These are phyloP conservation scores for Fusarium albidum DNA, from an alignment of 2,329 filamentous ascomycete species.

Conservation along the genomic window DNA sequence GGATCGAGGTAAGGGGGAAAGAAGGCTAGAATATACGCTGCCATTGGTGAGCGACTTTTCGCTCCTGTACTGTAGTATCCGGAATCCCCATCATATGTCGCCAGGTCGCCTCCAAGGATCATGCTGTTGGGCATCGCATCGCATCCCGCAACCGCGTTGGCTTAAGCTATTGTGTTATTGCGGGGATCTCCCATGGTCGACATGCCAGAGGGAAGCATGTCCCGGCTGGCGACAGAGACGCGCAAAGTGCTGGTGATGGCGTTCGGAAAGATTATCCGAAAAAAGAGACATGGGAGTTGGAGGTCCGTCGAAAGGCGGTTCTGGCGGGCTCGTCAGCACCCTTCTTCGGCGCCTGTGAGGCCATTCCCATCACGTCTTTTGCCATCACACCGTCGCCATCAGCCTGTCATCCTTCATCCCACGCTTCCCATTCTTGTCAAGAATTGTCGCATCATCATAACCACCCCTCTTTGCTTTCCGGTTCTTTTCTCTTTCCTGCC, in stretches of 20 bases:
- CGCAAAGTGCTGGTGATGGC: conserved; percentile 4
- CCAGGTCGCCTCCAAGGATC: conserved; percentile 17
- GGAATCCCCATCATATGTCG: no score
- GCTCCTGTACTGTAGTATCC: neutral
- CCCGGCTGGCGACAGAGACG: conserved; percentile 6
- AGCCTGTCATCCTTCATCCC: neutral
- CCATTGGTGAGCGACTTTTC: neutral
- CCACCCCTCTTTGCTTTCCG: neutral
- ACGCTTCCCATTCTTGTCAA: neutral
- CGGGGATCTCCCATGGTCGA: conserved; percentile 10
- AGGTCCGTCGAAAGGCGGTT: neutral
- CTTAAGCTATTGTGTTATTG: neutral
- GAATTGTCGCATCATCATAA: conserved; percentile 9
- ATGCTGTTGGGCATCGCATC: conserved; percentile 10
- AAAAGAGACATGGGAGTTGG: neutral
- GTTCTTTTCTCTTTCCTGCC: conserved; percentile 12
- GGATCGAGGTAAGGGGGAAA: neutral
- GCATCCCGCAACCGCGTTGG: neutral
- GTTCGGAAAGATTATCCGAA: conserved; percentile 7
- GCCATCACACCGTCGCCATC: no score
- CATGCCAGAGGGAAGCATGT: conserved; percentile 9
- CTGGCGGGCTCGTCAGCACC: neutral
- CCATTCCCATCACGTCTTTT: conserved; percentile 22
- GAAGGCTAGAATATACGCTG: neutral
- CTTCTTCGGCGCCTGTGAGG: conserved; percentile 13